Evolutionary conservation across 2,329 filamentous ascomycete species (phyloP), one percentile per base, ranked within the genome.

Genomic region (Diaporthe citriasiana): DNA sequence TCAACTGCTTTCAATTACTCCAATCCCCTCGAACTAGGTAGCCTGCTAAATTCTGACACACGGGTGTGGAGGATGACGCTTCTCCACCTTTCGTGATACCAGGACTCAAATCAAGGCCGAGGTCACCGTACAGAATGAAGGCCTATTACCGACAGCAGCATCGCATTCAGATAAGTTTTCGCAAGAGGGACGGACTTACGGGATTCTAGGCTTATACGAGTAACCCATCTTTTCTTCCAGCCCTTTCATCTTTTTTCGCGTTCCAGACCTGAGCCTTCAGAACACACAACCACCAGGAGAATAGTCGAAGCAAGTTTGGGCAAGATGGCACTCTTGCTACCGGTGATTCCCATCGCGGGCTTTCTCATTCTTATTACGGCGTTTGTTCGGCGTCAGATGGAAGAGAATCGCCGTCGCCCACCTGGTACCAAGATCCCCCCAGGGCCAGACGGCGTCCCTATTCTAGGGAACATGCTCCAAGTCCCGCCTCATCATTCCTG

Each of bases 401-500:
- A 25, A 17, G 55, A 38, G 10, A 38, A 38, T 13, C 12, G 12
- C 22, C 55, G 33, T 59, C 33, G 22, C 55, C 55, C 55, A 59
- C 55, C 55, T 5, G 33, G 55, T 38, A 59, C 55, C 22, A 59
- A 40, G 25, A 25, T 38, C 4, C 55, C 55, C 13, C 55, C 55
- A 2, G 55, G 33, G 4, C 55, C 55, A 2, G 33, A n/a, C 15
- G 55, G 55, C 33, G 22, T 25, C 25, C 55, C 55, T 17, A 40
- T 59, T 25, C 22, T 59, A 25, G 55, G 55, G 22, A 59, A 59
- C 33, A 59, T 59, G 55, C 33, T 59, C 22, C 55, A 59, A 9
- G 40, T 59, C 22, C 55, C 55, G 22, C 33, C 55, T 59, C 55
- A 59, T 3, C 55, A 59, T 59, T 59, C 55, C 33, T 59, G 55